Evolutionary conservation across 768 basidiomycete genomes (phyloP).

Genomic region (Lentinula boryana): DNA sequence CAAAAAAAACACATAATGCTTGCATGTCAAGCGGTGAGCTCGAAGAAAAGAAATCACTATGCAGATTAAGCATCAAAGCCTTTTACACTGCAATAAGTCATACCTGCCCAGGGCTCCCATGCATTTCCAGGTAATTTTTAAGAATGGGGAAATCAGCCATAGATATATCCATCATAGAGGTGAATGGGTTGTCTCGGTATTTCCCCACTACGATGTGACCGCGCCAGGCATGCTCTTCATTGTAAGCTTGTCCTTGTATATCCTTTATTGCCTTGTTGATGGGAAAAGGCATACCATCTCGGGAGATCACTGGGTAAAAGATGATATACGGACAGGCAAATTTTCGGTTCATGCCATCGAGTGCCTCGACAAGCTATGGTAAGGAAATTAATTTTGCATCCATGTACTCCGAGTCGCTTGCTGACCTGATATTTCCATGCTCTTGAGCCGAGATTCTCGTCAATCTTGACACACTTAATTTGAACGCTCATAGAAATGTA

Average conservation of each 20-base stretch:
- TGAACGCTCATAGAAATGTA: not conserved
- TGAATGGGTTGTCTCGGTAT: conserved; percentile 49
- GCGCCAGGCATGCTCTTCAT: conserved; percentile 66
- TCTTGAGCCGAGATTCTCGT: conserved; percentile 60
- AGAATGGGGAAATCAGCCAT: conserved; percentile 82
- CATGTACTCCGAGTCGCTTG: not conserved
- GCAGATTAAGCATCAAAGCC: not conserved
- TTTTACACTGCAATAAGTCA: not conserved
- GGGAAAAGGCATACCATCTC: conserved; percentile 79
- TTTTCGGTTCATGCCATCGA: conserved; percentile 76
- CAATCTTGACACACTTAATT: conserved; percentile 35
- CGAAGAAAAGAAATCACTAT: not conserved
- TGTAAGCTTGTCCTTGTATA: conserved; percentile 59
- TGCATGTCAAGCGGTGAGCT: too few species aligned
- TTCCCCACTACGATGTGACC: conserved; percentile 78
- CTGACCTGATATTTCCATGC: conserved; percentile 72
- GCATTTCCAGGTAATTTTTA: conserved; percentile 72
- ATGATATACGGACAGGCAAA: conserved; percentile 77
- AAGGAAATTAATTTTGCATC: not conserved
- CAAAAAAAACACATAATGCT: not conserved
- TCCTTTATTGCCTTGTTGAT: conserved; percentile 72
- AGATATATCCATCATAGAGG: conserved; percentile 63
- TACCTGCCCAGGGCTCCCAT: conserved; percentile 46
- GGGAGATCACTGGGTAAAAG: conserved; percentile 71
- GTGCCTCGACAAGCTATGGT: conserved; percentile 59